Base-by-base conservation (phyloP, 352 stramenopile species). In the Phytophthora ramorum region DNA sequence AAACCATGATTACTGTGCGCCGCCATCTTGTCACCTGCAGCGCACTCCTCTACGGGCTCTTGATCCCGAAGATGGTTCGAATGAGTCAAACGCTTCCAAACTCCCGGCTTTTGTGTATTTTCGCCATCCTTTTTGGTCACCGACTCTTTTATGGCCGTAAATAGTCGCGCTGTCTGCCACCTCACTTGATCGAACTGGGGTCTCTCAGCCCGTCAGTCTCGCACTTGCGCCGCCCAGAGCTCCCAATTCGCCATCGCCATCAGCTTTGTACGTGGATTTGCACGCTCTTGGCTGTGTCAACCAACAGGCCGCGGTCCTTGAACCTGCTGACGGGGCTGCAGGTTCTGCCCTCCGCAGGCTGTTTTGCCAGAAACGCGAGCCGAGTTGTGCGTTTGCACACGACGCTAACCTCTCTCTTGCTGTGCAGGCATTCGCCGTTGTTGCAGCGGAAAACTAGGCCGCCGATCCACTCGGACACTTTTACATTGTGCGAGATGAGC, bases 401-500 rank as follows among this genome's bases (percentile, higher is more conserved):
- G 19, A 17, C 13, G 16, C 19, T 14, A 28, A 14, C 34, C 14
- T 6, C 34, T 28, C 38, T 59, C 10, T 22, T 46, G 35, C 56
- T 2, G 7, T 40, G 30, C 53, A 63, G 50, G 63, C 59, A 45
- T 44, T 55, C 37, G 30, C 24, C 22, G 30, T 28, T 38, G 3
- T 38, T 38, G 32, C 32, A 38, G 32, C 32, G 32, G 26, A 24
- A 24, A 24, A 6, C 26, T 6, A 32, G 7, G 26, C 4, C 26
- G 26, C 7, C 51, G n/a, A 48, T 58, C 30, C 43, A 59, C 24
- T 55, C 1, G 19, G 14, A 4, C 63, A 70, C 58, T 76, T 76
- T 70, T 69, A 66, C 68, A 22, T 56, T 55, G 46, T 38, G 53
- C 34, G 26, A 56, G 16, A 78, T 78, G 71, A 78, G 45, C 30